A percentile compares a stretch with the other conserved stretches of the same genome.
phyloP scores from a whole-genome alignment of 2,329 filamentous ascomycete species.

The Cladosporium phlei region DNA sequence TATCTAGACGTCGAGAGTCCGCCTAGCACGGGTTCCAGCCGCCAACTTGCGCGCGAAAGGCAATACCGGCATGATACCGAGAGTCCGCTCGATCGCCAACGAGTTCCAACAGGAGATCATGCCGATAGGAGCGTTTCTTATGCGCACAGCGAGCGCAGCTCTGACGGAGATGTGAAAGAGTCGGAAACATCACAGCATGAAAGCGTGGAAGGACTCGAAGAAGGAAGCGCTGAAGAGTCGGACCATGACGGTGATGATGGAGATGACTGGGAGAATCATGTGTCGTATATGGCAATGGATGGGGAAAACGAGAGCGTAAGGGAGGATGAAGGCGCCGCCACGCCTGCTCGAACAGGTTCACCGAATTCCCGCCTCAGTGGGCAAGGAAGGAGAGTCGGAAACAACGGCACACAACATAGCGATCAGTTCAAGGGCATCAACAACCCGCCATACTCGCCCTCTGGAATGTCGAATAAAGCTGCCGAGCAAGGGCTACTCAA shows the following conservation, averaged over 20 bases:
- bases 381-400: slow-evolving; percentile 5
- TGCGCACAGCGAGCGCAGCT: background rate
- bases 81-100: slow-evolving; percentile 3
- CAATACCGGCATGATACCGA: slow-evolving; percentile 4
- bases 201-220: background rate
- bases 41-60: background rate
- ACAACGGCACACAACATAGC: background rate
- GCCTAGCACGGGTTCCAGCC: slow-evolving; percentile 9
- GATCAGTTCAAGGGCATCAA: slow-evolving; percentile 1
- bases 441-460: slow-evolving; percentile 2
- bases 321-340: background rate
- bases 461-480: background rate
- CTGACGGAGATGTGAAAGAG: background rate
- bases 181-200: background rate
- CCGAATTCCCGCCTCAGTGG: slow-evolving; percentile 6
- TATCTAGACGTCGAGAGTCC: slow-evolving; percentile 8
- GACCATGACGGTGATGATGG: background rate
- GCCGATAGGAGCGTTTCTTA: background rate
- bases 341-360: background rate
- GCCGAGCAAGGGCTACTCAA: slow-evolving; percentile 8
- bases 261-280: slow-evolving; percentile 1
- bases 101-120: background rate
- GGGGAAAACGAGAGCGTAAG: background rate
- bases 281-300: slow-evolving; percentile 2
- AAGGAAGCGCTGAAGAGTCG: background rate